Conservation (phyloP, 148 eudicot species). For the Chenopodium formosanum region DNA sequence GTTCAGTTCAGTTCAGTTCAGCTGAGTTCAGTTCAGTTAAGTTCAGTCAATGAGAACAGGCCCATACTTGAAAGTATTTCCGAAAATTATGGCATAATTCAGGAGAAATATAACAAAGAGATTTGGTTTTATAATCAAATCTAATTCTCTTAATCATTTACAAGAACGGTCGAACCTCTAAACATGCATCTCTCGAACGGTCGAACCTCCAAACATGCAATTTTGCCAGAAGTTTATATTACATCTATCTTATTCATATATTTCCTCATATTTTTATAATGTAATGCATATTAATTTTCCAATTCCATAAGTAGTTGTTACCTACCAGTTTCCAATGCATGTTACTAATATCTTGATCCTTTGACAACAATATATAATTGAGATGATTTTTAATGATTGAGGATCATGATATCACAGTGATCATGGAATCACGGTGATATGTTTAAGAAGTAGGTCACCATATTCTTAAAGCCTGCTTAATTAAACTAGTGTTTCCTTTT, state of each 20-base stretch:
- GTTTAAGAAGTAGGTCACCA: neutral
- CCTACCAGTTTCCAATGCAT: neutral
- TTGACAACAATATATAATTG: slow-evolving; percentile 2
- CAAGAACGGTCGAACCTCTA: neutral
- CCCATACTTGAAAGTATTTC: too few relatives aligned
- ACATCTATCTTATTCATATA: neutral
- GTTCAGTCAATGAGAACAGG: too few relatives aligned
- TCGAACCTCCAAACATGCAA: neutral
- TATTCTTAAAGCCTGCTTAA: neutral
- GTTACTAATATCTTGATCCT: neutral
- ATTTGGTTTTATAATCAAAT: too few relatives aligned
- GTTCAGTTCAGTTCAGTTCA: too few relatives aligned
- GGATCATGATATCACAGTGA: neutral
- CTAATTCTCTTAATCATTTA: neutral
- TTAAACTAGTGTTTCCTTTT: too few relatives aligned
- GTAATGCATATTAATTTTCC: too few relatives aligned
- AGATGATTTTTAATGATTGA: slow-evolving; percentile 6
- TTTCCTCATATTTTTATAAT: neutral
- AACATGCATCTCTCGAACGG: neutral
- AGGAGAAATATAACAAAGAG: too few relatives aligned
- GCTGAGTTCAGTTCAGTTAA: too few relatives aligned
- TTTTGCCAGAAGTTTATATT: neutral
- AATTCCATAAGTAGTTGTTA: neutral
- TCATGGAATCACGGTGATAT: too few relatives aligned
- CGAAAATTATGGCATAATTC: too few relatives aligned